Base-by-base conservation (phyloP, 1,139 yeast species). In the Candida glucosophila region DNA sequence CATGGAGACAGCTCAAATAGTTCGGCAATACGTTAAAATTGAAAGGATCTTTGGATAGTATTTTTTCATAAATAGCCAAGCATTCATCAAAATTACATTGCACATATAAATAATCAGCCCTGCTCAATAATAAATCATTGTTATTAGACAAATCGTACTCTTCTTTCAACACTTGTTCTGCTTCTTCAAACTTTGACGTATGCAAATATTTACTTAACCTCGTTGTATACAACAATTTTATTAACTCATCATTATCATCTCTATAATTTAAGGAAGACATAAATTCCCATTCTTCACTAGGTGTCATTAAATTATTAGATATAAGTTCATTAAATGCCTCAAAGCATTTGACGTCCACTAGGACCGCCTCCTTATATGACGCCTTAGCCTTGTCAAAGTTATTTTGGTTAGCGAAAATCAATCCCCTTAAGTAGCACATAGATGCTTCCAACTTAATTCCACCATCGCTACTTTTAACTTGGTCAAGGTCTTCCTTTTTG, bases 241-340 rank as follows among this genome's bases (percentile, higher is more conserved):
- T 73, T 35, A 92, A 60, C 32, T 86, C 96, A 28, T 78, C 78
- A 42, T 82, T 82, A 43, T 80, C 88, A 34, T 79, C 94, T 17
- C 79, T 66, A 49, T 85, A 90, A 40, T 82, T 78, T 20, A 88
- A 55, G 12, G 68, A 55, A 7, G 69, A 57, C 7, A 88, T 52
- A 27, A 92, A 68, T 20, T 78, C 85, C 92, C 95, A 81, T 51
- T 90, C 90, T 44, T 90, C 97, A 13, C 63, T 56, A 0, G 97
- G 94, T 0, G 94, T 72, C 58, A 92, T 59, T 36, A 88, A 64
- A 43, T 77, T 78, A 40, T 82, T 81, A 20, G 69, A 58, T 3
- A 83, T 68, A 26, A 92, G 62, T 44, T 81, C 90, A 41, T 82
- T 74, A 48, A 85, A 85, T 1, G 98, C 97, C 40, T 92, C 98